These are phyloP conservation scores for Buddleja alternifolia DNA, from an alignment of 257 asterid genomes.

Conservation along the genomic window DNA sequence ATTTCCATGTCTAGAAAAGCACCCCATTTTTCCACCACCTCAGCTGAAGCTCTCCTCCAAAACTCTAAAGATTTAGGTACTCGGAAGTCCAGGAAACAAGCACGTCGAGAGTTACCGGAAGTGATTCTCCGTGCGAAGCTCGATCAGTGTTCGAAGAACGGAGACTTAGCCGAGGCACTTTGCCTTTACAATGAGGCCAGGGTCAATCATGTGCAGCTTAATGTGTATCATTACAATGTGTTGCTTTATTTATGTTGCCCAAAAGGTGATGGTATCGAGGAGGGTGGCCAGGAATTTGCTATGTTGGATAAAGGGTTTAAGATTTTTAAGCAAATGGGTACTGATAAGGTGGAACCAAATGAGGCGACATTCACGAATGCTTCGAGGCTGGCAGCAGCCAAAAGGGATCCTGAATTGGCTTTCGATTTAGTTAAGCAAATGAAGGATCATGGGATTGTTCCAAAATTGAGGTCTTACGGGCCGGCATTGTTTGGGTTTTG, in stretches of 20 bases:
- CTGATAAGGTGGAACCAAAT: constrained; percentile 67
- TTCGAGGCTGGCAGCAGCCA: constrained; percentile 88
- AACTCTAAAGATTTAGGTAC: constrained; percentile 25
- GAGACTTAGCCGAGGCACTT: constrained; percentile 67
- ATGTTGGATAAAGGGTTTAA: constrained; percentile 73
- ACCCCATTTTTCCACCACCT: constrained; percentile 45
- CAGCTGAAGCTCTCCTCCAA: constrained; percentile 45
- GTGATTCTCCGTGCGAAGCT: constrained; percentile 57
- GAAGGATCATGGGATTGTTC: constrained; percentile 65
- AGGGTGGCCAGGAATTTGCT: constrained; percentile 28
- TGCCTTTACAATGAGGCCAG: constrained; percentile 81
- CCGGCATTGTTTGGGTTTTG: constrained; percentile 89
- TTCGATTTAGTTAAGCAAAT: constrained; percentile 75
- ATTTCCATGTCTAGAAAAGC: constrained; percentile 42
- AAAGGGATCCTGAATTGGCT: constrained; percentile 82
- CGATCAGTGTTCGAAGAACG: constrained; percentile 60
- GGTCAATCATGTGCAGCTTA: constrained; percentile 47
- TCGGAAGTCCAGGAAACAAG: constrained; percentile 45
- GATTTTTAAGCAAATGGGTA: constrained; percentile 72
- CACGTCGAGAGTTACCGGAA: constrained; percentile 58
- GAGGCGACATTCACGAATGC: constrained; percentile 93
- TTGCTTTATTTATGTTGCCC: constrained; percentile 76
- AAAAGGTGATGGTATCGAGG: constrained; percentile 32
- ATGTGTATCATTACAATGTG: constrained; percentile 69
- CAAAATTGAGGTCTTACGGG: constrained; percentile 87